phyloP scores from a whole-genome alignment of 179 eudicot species.

The Corrigiola litoralis region DNA sequence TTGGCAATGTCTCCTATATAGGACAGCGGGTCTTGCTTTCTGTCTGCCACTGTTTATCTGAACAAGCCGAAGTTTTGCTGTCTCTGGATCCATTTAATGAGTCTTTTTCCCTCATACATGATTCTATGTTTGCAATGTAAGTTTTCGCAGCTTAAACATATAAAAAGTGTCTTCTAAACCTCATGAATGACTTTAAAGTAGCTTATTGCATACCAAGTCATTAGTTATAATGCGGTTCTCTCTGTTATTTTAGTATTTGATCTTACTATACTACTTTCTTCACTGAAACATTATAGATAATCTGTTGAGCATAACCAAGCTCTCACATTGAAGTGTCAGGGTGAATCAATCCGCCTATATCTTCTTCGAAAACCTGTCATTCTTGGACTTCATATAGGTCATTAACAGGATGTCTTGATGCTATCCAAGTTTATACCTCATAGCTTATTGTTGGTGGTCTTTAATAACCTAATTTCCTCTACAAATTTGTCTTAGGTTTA shows the following conservation, averaged over 20 bases:
- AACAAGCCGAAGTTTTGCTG: constrained; percentile 61
- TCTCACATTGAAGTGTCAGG: not conserved
- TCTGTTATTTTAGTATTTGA: not conserved
- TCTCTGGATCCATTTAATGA: constrained; percentile 82
- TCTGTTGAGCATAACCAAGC: constrained; percentile 2
- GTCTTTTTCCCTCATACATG: constrained; percentile 60
- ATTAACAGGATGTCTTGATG: not conserved
- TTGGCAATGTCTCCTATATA: constrained; percentile 59
- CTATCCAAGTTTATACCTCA: not conserved
- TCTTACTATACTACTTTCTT: not conserved
- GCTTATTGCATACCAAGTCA: constrained; percentile 1
- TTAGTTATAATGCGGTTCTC: not conserved
- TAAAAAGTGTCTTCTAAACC: not conserved
- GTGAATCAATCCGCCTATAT: not conserved
- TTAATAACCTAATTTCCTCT: not conserved
- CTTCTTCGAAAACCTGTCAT: not conserved
- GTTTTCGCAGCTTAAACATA: constrained; percentile 18
- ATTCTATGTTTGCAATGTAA: constrained; percentile 67
- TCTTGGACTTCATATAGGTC: not conserved
- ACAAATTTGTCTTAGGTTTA: not conserved
- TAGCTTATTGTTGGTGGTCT: not conserved
- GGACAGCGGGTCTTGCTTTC: constrained; percentile 72
- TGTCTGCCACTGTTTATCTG: constrained; percentile 66
- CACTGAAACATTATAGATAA: not conserved
- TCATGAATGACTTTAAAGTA: constrained; percentile 1